Base-by-base conservation (phyloP, 176 grass and related monocot species). In the Luzula sylvatica region DNA sequence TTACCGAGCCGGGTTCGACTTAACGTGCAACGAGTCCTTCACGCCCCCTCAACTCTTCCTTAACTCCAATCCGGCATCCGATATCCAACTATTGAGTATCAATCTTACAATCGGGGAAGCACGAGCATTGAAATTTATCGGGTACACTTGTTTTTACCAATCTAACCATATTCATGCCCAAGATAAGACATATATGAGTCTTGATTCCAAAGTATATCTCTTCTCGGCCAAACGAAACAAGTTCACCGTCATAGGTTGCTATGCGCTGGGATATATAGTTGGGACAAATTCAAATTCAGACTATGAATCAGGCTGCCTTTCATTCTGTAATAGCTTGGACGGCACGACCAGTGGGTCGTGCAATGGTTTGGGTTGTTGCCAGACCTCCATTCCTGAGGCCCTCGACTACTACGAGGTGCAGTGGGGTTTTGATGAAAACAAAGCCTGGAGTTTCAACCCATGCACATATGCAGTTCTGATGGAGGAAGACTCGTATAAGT, bases 351-450 rank as follows among this genome's bases (percentile, higher is more conserved):
- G 0, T 14, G 42, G 29, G 1, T 14, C 23, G 0, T 74, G 71
- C 39, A 7, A 53, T 4, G 71, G 71, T 5, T 27, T 65, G 2
- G 70, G 70, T 3, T 76, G 73, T 52, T 76, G 73, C 47, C 73
- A 55, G 46, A 40, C 1, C 0, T 0, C 18, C 0, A 47, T 69
- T 17, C 38, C 46, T 0, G 0, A 1, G 0, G 53, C 52, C 16
- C 48, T 77, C 45, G 11, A 3, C 1, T 45, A 16, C 0, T n/a
- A 60, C 6, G 0, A 7, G 0, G 4, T 77, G 0, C 0, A 0
- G 11, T 67, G 52, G 72, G 17, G 2, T 21, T 2, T 1, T 12
- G 0, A 1, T 0, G 0, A 1, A 13, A 56, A 43, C 25, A 2
- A 2, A 2, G 42, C 57, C 0, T 71, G 21, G 58, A 1, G 0